These are phyloP conservation scores for Coemansia sp. DNA, from an alignment of 192 early-diverging fungal species.

Conservation along the genomic window DNA sequence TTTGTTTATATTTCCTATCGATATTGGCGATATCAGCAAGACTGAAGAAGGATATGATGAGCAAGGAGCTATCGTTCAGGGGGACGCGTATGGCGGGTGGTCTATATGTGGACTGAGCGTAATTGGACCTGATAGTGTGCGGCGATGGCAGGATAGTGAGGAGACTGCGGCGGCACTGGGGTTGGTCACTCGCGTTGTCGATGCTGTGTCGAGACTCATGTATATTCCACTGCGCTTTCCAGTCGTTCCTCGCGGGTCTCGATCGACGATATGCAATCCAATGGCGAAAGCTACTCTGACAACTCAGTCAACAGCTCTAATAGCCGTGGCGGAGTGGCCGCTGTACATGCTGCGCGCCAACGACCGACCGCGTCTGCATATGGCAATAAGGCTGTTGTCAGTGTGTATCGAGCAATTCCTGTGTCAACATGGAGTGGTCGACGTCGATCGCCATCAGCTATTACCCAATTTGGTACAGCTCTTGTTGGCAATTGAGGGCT, in stretches of 20 bases:
- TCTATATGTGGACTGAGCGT: slow-evolving; percentile 31
- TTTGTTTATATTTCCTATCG: slow-evolving; percentile 23
- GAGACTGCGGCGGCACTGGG: slow-evolving; percentile 39
- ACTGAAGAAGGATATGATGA: not conserved
- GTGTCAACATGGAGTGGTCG: slow-evolving; percentile 17
- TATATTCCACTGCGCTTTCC: slow-evolving; percentile 35
- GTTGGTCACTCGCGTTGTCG: slow-evolving; percentile 25
- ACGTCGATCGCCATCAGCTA: slow-evolving; percentile 16
- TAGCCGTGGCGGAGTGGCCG: slow-evolving; percentile 23
- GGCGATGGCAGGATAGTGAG: slow-evolving; percentile 5
- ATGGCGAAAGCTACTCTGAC: not conserved
- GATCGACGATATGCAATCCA: slow-evolving; percentile 24
- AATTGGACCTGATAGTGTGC: not conserved
- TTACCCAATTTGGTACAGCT: slow-evolving; percentile 31
- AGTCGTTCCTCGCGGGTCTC: slow-evolving; percentile 23
- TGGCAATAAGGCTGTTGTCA: slow-evolving; percentile 22
- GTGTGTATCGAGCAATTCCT: slow-evolving; percentile 37
- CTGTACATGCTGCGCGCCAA: slow-evolving; percentile 22
- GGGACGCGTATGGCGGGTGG: slow-evolving; percentile 21
- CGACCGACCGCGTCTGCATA: slow-evolving; percentile 15
- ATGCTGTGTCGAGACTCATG: slow-evolving; percentile 14
- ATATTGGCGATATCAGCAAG: slow-evolving; percentile 7
- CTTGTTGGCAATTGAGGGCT: slow-evolving; percentile 36
- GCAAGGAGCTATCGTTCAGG: not conserved
- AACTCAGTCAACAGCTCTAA: not conserved